phyloP scores from a whole-genome alignment of 2,329 filamentous ascomycete genomes.

The Penicillium sp. region DNA sequence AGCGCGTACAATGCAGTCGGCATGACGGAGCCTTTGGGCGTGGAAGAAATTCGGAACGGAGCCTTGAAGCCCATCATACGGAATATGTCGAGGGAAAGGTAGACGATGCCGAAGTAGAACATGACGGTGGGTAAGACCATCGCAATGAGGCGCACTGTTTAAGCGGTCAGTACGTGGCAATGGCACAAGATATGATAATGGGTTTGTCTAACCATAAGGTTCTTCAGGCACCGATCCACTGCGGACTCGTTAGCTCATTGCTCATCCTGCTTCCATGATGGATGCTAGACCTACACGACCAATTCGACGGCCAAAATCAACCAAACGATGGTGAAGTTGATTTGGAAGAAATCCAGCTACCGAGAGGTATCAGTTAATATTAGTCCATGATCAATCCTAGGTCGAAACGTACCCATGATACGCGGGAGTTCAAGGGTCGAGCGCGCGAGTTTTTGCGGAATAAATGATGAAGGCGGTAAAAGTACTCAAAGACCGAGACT shows the following conservation, averaged over 20 bases:
- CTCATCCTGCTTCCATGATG: not conserved
- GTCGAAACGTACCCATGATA: constrained; percentile 33
- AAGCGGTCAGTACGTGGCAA: not conserved
- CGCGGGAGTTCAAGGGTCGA: constrained; percentile 36
- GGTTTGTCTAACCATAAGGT: constrained; percentile 31
- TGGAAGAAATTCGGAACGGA: constrained; percentile 57
- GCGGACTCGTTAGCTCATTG: constrained; percentile 11
- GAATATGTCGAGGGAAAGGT: constrained; percentile 37
- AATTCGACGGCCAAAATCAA: constrained; percentile 37
- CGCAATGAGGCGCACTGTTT: constrained; percentile 35
- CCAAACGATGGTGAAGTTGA: constrained; percentile 41
- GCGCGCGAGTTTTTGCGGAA: constrained; percentile 32
- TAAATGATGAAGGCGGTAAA: constrained; percentile 35
- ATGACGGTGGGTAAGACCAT: constrained; percentile 41
- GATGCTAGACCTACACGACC: constrained; percentile 30
- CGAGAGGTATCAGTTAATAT: constrained; percentile 1
- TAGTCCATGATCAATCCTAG: not conserved
- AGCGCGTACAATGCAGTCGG: constrained; percentile 56
- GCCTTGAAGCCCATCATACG: constrained; percentile 40
- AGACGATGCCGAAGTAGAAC: constrained; percentile 39
- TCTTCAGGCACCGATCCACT: constrained; percentile 36
- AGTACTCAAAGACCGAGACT: constrained; percentile 38
- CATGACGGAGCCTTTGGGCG: constrained; percentile 50
- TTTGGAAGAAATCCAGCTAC: constrained; percentile 41
- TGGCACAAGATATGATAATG: not conserved